Conservation (phyloP, 2,329 filamentous ascomycete genomes). For the Trichoderma atroviride region DNA sequence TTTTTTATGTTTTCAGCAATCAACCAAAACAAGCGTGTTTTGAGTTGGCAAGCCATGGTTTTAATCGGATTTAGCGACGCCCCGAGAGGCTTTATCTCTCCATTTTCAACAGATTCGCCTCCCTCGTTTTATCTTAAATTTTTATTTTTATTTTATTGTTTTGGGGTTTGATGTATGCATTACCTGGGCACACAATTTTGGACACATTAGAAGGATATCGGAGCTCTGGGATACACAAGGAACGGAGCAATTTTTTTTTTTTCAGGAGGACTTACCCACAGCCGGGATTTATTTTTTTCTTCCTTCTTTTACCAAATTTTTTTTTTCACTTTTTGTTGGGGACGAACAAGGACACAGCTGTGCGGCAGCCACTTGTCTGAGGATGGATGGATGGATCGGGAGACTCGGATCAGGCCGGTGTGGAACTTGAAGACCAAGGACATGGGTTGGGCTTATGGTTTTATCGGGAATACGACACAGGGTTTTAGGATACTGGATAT, state of each 20-base stretch:
- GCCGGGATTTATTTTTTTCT: background rate
- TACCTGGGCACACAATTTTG: background rate
- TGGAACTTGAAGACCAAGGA: constrained; percentile 8
- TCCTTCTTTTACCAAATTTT: background rate
- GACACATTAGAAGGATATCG: constrained; percentile 20
- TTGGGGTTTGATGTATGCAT: background rate
- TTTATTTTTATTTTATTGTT: background rate
- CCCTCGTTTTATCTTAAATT: background rate
- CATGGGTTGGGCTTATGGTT: background rate
- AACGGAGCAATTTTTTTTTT: constrained; percentile 7
- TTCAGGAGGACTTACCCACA: background rate
- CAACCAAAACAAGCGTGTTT: background rate
- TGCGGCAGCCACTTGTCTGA: background rate
- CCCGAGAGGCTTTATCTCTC: constrained; percentile 4
- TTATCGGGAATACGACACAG: constrained; percentile 13
- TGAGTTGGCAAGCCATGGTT: background rate
- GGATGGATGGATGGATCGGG: background rate
- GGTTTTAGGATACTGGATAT: constrained; percentile 1
- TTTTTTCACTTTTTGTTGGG: background rate
- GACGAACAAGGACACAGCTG: background rate
- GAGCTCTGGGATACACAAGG: constrained; percentile 22
- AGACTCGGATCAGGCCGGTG: constrained; percentile 15
- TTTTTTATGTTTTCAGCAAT: background rate
- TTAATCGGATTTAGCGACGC: background rate
- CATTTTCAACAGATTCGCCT: background rate